Conservation (phyloP, 805 yeast genomes). For the Saturnispora ahearnii region DNA sequence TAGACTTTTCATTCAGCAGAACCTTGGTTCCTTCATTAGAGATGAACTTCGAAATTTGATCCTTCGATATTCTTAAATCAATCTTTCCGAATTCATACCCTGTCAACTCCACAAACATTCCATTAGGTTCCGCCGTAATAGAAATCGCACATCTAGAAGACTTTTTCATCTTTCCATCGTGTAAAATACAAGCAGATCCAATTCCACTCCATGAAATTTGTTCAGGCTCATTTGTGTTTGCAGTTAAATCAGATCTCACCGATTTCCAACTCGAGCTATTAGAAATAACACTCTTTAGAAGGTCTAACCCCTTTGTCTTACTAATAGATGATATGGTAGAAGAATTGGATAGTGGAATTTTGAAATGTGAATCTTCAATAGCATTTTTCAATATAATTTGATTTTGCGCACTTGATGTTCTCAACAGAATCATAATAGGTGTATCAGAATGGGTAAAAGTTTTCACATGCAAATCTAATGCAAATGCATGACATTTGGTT, state of each 20-base stretch:
- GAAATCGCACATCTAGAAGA: conserved; percentile 13
- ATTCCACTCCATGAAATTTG: conserved; percentile 6
- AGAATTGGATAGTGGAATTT: neutral
- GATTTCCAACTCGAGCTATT: conserved; percentile 8
- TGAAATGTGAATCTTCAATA: neutral
- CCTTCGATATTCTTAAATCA: neutral
- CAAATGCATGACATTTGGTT: conserved; percentile 8
- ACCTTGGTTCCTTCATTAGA: conserved; percentile 1
- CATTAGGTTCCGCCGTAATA: neutral
- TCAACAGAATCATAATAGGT: conserved; percentile 10
- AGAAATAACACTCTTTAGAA: conserved; percentile 1
- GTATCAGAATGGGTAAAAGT: conserved; percentile 6
- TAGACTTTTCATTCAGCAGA: conserved; percentile 1
- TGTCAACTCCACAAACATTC: conserved; percentile 8
- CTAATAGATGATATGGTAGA: conserved; percentile 3
- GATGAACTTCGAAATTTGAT: conserved; percentile 1
- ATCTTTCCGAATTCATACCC: conserved; percentile 15
- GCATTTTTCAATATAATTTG: conserved; percentile 3
- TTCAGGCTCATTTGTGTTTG: neutral
- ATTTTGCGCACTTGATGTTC: conserved; percentile 4
- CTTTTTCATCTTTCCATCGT: conserved; percentile 7
- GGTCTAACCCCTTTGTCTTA: neutral
- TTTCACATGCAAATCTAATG: conserved; percentile 14
- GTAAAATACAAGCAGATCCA: conserved; percentile 4
- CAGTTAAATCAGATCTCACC: neutral